Base-by-base conservation (phyloP, 2,329 filamentous ascomycete genomes). In the Trichoderma arundinaceum region DNA sequence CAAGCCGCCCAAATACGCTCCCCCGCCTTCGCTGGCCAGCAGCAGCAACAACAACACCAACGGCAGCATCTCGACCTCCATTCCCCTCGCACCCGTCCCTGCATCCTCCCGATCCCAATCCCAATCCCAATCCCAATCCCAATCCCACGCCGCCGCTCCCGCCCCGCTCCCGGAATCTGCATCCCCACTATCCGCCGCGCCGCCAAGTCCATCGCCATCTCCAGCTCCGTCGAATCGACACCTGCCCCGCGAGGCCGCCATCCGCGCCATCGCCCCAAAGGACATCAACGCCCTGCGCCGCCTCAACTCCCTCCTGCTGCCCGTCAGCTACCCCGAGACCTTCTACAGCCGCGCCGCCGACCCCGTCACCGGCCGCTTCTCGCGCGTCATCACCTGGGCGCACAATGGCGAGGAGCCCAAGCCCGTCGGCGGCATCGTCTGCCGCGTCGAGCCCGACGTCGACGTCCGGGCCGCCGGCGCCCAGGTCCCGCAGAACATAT, bases 301-400 rank as follows among this genome's bases (percentile, higher is more conserved):
- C 71, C 88, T 90, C 75, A 89, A 89, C 76, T 79, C 85, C 51
- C 83, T 90, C 58, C 83, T 90, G 60, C 84, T 90, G 1, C 86
- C 85, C 57, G 85, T 90, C 66, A 79, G 80, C 74, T 90, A 90
- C 74, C 82, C 86, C 3, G 87, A 90, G 73, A 80, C 81, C 54
- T 90, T 90, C 78, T 90, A 89, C 80, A 76, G 80, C 60, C 79
- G 79, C 43, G 81, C 86, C 63, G 77, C 84, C 66, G 79, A 86
- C 68, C 81, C 83, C 10, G 72, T 79, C 17, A 82, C 81, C 13
- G 81, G 80, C 43, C 83, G 82, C 71, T 85, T 86, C 79, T 88
- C 85, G 66, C 86, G 87, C 68, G 81, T 86, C 60, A 83, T 90
- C 67, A 81, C 85, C 60, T 89, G 86, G 83, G 75, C 78, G 33